A percentile compares a stretch with the other conserved stretches of the same genome.
Evolutionary conservation across 306 rosid species (phyloP).

Genomic region (Mimosa pudica): DNA sequence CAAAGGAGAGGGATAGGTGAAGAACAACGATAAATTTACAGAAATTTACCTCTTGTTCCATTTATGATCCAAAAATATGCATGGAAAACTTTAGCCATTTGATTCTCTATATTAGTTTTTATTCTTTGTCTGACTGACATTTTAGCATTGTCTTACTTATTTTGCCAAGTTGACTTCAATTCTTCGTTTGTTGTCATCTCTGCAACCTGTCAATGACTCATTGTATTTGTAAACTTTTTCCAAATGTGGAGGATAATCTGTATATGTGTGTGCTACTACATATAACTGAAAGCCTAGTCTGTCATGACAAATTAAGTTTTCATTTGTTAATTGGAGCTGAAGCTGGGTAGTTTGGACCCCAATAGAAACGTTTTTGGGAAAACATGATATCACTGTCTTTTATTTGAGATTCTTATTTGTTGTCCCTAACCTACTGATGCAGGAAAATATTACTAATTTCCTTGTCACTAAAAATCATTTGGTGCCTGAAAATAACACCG

Average conservation of each 20-base stretch:
- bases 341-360: neutral
- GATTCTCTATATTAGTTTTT: neutral
- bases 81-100: neutral
- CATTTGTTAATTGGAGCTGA: neutral
- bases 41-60: neutral
- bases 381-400: neutral
- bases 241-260: neutral
- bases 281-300: neutral
- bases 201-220: neutral
- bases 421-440: slow-evolving; percentile 20
- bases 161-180: neutral
- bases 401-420: slow-evolving; percentile 10
- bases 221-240: neutral
- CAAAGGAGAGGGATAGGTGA: neutral
- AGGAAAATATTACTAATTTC: slow-evolving; percentile 21
- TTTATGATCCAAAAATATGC: neutral
- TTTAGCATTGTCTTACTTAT: neutral
- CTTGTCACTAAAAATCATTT: slow-evolving; percentile 26
- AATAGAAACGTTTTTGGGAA: neutral
- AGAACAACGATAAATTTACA: neutral
- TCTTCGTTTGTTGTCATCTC: neutral
- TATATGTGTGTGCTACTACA: neutral
- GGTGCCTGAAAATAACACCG: slow-evolving; percentile 26
- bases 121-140: neutral
- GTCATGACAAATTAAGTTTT: slow-evolving; percentile 4